A percentile compares a stretch with the other conserved stretches of the same genome.
phyloP scores from a whole-genome alignment of 2,329 filamentous ascomycete species.

The Massarina eburnea region DNA sequence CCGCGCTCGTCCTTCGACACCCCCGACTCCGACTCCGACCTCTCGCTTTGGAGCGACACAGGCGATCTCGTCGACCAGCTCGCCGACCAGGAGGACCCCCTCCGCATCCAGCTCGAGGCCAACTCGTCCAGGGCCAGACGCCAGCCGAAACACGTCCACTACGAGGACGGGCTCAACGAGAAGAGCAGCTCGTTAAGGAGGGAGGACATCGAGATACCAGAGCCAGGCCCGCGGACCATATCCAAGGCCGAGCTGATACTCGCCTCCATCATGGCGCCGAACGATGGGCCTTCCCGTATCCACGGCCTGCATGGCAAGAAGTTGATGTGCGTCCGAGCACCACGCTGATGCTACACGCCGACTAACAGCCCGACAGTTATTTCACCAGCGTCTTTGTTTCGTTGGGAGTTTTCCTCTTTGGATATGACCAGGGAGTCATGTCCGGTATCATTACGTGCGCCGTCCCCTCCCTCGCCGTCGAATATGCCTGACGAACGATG shows the following conservation, averaged over 20 bases:
- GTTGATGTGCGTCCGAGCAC: constrained; percentile 68
- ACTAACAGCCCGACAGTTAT: constrained; percentile 61
- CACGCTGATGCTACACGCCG: no score
- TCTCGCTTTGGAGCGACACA: constrained; percentile 89
- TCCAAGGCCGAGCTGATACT: constrained; percentile 70
- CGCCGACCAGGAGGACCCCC: constrained; percentile 78
- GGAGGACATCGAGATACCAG: constrained; percentile 82
- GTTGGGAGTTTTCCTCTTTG: constrained; percentile 83
- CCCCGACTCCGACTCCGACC: constrained; percentile 64
- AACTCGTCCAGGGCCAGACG: constrained; percentile 49
- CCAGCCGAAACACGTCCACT: constrained; percentile 69
- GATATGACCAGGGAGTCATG: constrained; percentile 90
- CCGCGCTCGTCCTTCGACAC: constrained; percentile 57
- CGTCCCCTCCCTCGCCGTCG: constrained; percentile 20
- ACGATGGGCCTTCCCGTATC: constrained; percentile 68
- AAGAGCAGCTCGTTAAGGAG: constrained; percentile 52
- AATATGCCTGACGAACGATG: constrained; percentile 28
- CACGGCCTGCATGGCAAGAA: constrained; percentile 95
- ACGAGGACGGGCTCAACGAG: constrained; percentile 54
- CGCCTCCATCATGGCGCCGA: constrained; percentile 81
- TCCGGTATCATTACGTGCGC: constrained; percentile 71
- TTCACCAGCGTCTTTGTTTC: constrained; percentile 93
- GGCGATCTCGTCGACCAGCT: constrained; percentile 93
- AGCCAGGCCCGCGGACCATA: constrained; percentile 64
- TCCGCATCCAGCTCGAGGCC: constrained; percentile 68